Percentiles rank a stretch among this genome's conserved stretches.
These are phyloP conservation scores for Brasilioporus rufonigricans DNA, from an alignment of 768 basidiomycete species.

Conservation along the genomic window DNA sequence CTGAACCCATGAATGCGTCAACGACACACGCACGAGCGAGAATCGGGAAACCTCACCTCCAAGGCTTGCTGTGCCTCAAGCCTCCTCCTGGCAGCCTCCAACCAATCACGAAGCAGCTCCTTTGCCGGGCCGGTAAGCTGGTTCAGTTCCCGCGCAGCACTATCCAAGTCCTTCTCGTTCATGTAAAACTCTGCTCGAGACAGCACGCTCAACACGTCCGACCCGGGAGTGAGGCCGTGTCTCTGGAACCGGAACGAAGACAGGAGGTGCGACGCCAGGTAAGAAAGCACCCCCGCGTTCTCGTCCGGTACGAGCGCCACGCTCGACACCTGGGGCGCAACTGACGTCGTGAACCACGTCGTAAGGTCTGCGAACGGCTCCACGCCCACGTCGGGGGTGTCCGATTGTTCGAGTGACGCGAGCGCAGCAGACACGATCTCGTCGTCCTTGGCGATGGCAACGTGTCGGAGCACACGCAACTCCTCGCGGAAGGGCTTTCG, in stretches of 20 bases:
- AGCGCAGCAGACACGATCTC: conserved; percentile 62
- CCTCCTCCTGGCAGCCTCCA: conserved; percentile 82
- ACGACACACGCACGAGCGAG: not conserved
- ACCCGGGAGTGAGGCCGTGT: conserved; percentile 66
- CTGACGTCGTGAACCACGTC: conserved; percentile 84
- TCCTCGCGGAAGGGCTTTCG: conserved; percentile 89
- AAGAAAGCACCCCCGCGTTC: conserved; percentile 84
- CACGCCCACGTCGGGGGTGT: conserved; percentile 75
- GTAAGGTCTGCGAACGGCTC: conserved; percentile 88
- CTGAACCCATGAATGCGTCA: conserved; percentile 36
- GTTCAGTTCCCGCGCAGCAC: conserved; percentile 86
- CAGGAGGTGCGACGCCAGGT: conserved; percentile 76
- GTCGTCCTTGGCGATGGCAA: conserved; percentile 70
- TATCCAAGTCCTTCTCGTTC: conserved; percentile 85
- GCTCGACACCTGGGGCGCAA: conserved; percentile 78
- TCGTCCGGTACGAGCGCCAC: conserved; percentile 94
- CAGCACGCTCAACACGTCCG: conserved; percentile 83
- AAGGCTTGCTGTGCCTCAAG: conserved; percentile 92
- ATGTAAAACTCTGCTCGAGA: conserved; percentile 87
- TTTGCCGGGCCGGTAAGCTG: conserved; percentile 82
- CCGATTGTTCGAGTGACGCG: conserved; percentile 65
- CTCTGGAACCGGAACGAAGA: conserved; percentile 77
- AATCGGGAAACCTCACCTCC: conserved; percentile 48
- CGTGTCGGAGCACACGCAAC: conserved; percentile 76
- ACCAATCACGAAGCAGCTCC: conserved; percentile 78